Percentiles rank a stretch among this genome's conserved stretches.
These are phyloP conservation scores for Alternaria sp. DNA, from an alignment of 2,329 filamentous ascomycete species.

Conservation along the genomic window DNA sequence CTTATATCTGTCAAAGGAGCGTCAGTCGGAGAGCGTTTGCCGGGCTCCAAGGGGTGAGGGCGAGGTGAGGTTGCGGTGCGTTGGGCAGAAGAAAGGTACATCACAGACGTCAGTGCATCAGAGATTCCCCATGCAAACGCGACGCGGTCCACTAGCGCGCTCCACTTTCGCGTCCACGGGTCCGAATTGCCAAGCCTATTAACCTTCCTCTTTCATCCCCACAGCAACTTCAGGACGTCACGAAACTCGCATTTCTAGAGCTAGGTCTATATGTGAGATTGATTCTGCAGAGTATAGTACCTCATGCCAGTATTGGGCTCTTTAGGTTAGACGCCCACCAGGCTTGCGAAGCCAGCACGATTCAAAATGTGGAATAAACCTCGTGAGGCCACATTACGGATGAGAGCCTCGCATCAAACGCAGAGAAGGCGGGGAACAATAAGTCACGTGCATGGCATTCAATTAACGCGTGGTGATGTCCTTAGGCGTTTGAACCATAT, in stretches of 20 bases:
- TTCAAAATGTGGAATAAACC: background rate
- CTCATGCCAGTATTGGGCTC: background rate
- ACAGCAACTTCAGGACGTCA: constrained; percentile 4
- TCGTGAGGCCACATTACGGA: too few species aligned
- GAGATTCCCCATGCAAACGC: constrained; percentile 32
- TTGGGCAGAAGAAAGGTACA: constrained; percentile 15
- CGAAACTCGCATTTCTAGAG: background rate
- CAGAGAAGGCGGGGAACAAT: too few species aligned
- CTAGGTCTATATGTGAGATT: background rate
- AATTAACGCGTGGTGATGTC: too few species aligned
- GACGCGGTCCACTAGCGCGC: constrained; percentile 33
- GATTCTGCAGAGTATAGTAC: too few species aligned
- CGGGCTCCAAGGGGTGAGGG: background rate
- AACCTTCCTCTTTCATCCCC: constrained; percentile 17
- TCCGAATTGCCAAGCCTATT: constrained; percentile 28
- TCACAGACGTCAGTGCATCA: constrained; percentile 24
- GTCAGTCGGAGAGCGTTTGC: constrained; percentile 3
- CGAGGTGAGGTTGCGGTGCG: constrained; percentile 4
- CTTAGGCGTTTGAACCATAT: too few species aligned
- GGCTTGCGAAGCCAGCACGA: background rate
- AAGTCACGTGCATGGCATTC: too few species aligned
- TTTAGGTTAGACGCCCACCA: background rate
- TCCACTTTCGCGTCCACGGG: constrained; percentile 15
- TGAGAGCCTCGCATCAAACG: too few species aligned
- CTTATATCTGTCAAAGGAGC: constrained; percentile 3